Percentiles rank a stretch among this genome's conserved stretches.
Conservation (phyloP, 164 flowering plant genomes). For the Chimonanthus salicifolius region DNA sequence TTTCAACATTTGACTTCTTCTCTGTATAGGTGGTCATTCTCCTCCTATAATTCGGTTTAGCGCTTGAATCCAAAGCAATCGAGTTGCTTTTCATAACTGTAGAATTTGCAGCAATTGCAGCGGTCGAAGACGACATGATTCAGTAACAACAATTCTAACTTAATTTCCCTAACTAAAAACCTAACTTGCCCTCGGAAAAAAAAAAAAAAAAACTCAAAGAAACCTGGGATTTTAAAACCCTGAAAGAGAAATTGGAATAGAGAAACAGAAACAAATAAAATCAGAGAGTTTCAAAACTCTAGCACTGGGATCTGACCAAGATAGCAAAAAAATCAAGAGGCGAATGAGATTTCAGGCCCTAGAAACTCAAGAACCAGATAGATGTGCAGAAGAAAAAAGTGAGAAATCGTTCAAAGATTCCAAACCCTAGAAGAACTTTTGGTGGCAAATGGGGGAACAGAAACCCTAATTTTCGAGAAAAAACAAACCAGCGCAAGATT, state of each 20-base stretch:
- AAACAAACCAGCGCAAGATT: no score
- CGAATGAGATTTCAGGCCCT: background rate
- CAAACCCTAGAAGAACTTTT: no score
- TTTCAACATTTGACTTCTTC: constrained; percentile 20
- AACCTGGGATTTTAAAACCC: no score
- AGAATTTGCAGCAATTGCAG: constrained; percentile 63
- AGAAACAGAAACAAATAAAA: background rate
- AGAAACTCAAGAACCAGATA: background rate
- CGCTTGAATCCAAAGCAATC: constrained; percentile 15
- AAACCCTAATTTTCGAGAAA: no score
- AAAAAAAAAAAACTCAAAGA: background rate
- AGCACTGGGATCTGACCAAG: background rate
- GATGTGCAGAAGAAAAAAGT: background rate
- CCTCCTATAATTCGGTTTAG: constrained; percentile 4
- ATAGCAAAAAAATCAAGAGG: background rate
- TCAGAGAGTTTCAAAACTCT: background rate
- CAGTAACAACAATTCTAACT: background rate
- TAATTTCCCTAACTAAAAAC: background rate
- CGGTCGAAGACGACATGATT: constrained; percentile 63
- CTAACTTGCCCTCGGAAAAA: background rate
- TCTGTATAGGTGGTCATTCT: constrained; percentile 9
- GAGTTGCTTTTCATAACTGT: constrained; percentile 32
- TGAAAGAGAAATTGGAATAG: no score
- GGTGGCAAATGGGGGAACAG: no score
- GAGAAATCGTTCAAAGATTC: background rate